Conservation (phyloP, 2,329 filamentous ascomycete genomes). For the Chaetomiaceae sp. region DNA sequence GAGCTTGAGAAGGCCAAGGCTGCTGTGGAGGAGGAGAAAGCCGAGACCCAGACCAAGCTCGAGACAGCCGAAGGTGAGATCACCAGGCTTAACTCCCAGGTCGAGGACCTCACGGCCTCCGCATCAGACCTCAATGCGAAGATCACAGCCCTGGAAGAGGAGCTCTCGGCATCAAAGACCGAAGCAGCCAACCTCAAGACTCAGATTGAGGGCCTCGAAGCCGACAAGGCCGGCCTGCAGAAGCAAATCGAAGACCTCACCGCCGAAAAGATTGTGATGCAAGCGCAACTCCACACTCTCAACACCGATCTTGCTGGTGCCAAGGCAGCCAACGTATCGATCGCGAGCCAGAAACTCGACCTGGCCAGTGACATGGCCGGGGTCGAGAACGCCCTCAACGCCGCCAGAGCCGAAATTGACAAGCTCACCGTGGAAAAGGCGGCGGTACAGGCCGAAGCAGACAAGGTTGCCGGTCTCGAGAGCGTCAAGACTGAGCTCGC, state of each 20-base stretch:
- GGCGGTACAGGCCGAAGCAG: conserved; percentile 23
- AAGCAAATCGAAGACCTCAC: conserved; percentile 21
- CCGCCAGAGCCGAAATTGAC: conserved; percentile 22
- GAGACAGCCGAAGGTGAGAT: conserved; percentile 28
- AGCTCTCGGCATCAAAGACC: conserved; percentile 23
- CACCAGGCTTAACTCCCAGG: conserved; percentile 27
- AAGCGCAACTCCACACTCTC: conserved; percentile 23
- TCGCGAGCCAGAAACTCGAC: conserved; percentile 28
- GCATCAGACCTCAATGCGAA: conserved; percentile 23
- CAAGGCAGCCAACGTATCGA: conserved; percentile 28
- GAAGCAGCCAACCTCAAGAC: conserved; percentile 19
- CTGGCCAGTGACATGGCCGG: conserved; percentile 20
- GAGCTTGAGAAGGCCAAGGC: conserved; percentile 27
- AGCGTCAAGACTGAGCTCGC: conserved; percentile 16
- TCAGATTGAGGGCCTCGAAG: conserved; percentile 23
- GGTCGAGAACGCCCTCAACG: conserved; percentile 19
- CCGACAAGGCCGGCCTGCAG: conserved; percentile 25
- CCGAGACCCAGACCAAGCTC: conserved; percentile 25
- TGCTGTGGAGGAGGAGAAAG: conserved; percentile 24
- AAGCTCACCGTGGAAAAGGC: conserved; percentile 25
- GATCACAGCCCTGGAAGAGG: conserved; percentile 27
- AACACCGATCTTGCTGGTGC: conserved; percentile 27
- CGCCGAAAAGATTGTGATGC: conserved; percentile 17
- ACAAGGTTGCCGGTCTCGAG: conserved; percentile 23
- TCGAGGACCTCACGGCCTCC: conserved; percentile 30